These are phyloP conservation scores for Crucibulum laeve DNA, from an alignment of 768 basidiomycete genomes.

Conservation along the genomic window DNA sequence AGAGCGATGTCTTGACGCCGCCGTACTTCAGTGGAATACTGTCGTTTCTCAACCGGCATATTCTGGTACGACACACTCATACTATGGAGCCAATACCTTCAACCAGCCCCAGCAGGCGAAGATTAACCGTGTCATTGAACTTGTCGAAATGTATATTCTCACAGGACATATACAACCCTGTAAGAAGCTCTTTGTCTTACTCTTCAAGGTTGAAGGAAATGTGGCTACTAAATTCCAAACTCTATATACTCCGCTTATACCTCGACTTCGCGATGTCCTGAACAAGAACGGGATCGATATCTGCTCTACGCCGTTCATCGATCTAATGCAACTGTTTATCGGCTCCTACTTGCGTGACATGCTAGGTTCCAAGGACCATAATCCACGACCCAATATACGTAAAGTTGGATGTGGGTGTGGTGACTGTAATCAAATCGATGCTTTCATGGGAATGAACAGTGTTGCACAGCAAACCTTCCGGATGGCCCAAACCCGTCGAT, in stretches of 20 bases:
- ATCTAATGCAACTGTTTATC: slow-evolving; percentile 22
- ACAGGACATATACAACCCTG: slow-evolving; percentile 15
- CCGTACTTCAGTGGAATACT: background rate
- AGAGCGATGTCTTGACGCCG: background rate
- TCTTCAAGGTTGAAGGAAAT: slow-evolving; percentile 13
- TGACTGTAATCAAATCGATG: slow-evolving; percentile 22
- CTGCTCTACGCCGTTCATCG: slow-evolving; percentile 19
- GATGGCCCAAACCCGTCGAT: slow-evolving; percentile 11
- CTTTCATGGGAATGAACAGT: slow-evolving; percentile 17
- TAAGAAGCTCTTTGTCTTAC: slow-evolving; percentile 14
- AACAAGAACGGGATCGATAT: slow-evolving; percentile 11
- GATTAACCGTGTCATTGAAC: slow-evolving; percentile 17
- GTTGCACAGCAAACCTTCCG: slow-evolving; percentile 12
- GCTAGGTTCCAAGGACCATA: slow-evolving; percentile 16
- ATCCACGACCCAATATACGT: slow-evolving; percentile 11
- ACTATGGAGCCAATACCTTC: background rate
- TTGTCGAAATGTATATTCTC: slow-evolving; percentile 18
- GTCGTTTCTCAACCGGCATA: background rate
- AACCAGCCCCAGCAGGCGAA: slow-evolving; percentile 9
- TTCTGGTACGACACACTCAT: background rate
- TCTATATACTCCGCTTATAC: slow-evolving; percentile 21
- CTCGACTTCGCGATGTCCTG: slow-evolving; percentile 16
- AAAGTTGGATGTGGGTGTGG: slow-evolving; percentile 27
- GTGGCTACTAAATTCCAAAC: slow-evolving; percentile 15
- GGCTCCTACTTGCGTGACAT: slow-evolving; percentile 21